Base-by-base conservation (phyloP, 2,329 filamentous ascomycete species). In the Geosmithia putterillii region DNA sequence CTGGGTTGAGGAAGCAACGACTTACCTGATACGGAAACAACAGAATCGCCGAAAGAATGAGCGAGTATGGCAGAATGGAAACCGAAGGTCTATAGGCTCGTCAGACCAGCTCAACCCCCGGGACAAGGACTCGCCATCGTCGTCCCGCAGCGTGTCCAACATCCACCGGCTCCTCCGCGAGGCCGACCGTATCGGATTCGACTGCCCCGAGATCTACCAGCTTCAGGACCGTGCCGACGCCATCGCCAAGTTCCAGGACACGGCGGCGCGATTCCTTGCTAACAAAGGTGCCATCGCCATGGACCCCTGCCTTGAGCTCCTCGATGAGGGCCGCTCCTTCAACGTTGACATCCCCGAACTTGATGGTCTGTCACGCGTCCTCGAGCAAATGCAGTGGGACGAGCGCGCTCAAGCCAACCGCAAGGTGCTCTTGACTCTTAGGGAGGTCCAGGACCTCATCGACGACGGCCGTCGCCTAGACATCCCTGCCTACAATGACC, bases 11-110 rank as follows among this genome's bases (percentile, higher is more conserved):
- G 90, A 96, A 65, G 92, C 92, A 50, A 92, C 86, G 55, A 89
- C 85, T 58, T 98, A 94, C 68, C 95, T 89, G 56, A 89, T 92
- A 46, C 85, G 92, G 53, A 98, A 98, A 67, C 90, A 95, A 66
- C 90, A 95, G 64, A 94, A 94, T 57, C 84, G 92, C 49, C 86
- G 90, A 48, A 96, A 96, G 65, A 94, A 84, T 61, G 90, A 95
- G 55, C 92, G 87, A 57, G 77, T 76, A 38, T 92, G 84, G 79
- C 84, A 87, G 50, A 82, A 78, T 54, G 76, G 80, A 44, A 76
- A 76, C 52, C 73, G 81, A 42, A 90, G 84, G 61, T 82, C 80
- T 42, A 77, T 83, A 44, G 67, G 70, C 17, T 66, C 53, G 49
- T 50, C 36, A 21, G 4, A 32, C 28, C 28, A 32, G 28, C 28